Evolutionary conservation across 805 yeast species (phyloP).

Genomic region (Sungouiozyma intestinalis): DNA sequence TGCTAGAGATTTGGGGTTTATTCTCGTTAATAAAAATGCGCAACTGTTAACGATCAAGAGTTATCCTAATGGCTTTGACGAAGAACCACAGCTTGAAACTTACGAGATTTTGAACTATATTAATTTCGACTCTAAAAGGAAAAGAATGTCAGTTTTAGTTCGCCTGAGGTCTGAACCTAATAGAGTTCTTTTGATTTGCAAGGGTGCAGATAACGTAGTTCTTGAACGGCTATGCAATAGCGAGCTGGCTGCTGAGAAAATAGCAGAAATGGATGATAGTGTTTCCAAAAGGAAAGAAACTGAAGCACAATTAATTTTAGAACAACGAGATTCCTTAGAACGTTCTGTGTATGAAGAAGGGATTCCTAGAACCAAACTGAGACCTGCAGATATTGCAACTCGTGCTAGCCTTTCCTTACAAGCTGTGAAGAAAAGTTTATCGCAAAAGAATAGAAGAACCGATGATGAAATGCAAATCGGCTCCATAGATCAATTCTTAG

Average conservation of each 20-base stretch:
- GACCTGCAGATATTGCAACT: slow-evolving; percentile 18
- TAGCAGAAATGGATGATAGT: slow-evolving; percentile 48
- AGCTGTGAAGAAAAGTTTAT: slow-evolving; percentile 24
- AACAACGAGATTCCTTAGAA: slow-evolving; percentile 43
- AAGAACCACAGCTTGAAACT: slow-evolving; percentile 49
- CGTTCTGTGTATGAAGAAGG: slow-evolving; percentile 12
- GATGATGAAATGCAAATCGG: slow-evolving; percentile 25
- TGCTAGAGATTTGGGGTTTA: slow-evolving; percentile 88
- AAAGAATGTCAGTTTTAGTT: slow-evolving; percentile 87
- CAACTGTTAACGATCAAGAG: slow-evolving; percentile 55
- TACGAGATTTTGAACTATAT: slow-evolving; percentile 72
- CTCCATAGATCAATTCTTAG: slow-evolving; percentile 43
- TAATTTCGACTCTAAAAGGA: slow-evolving; percentile 79
- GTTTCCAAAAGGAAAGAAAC: slow-evolving; percentile 54
- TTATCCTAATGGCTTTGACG: slow-evolving; percentile 73
- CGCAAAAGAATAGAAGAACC: slow-evolving; percentile 6
- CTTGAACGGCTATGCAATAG: slow-evolving; percentile 56
- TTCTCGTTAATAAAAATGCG: slow-evolving; percentile 62
- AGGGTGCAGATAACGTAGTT: slow-evolving; percentile 92
- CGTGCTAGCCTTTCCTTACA: slow-evolving; percentile 23
- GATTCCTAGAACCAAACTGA: slow-evolving; percentile 25
- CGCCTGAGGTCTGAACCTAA: slow-evolving; percentile 54
- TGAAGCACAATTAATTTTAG: slow-evolving; percentile 68
- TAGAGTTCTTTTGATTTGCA: slow-evolving; percentile 67
- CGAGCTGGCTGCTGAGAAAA: slow-evolving; percentile 51